Evolutionary conservation across 495 filamentous ascomycete genomes (phyloP).

Genomic region (Lepraria neglecta): DNA sequence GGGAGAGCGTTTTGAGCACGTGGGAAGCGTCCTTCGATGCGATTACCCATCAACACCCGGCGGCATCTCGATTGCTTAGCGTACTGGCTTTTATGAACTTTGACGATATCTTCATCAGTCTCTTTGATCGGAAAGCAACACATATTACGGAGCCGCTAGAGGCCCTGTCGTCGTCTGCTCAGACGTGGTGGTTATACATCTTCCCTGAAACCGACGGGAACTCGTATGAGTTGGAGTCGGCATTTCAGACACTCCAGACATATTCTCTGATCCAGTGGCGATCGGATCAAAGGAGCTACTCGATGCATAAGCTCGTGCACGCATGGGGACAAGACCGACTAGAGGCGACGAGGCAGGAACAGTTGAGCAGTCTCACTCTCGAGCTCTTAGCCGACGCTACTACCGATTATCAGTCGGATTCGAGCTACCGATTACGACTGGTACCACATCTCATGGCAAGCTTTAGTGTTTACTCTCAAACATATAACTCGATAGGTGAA

Average conservation of each 20-base stretch:
- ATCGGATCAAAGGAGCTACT: no score
- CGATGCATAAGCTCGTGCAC: no score
- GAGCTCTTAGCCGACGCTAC: neutral
- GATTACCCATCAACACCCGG: slow-evolving; percentile 1
- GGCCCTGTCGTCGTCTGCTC: neutral
- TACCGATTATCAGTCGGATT: neutral
- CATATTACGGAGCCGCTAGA: neutral
- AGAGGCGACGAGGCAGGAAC: no score
- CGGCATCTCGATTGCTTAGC: neutral
- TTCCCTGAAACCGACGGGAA: neutral
- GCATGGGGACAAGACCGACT: no score
- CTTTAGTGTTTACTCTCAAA: neutral
- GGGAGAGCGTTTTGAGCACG: no score
- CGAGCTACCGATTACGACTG: neutral
- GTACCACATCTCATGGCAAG: neutral
- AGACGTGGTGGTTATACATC: neutral
- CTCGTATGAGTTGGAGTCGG: slow-evolving; percentile 1
- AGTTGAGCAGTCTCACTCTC: neutral
- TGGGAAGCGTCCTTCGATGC: no score
- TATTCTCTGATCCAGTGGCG: slow-evolving; percentile 9
- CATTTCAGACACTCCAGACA: slow-evolving; percentile 9
- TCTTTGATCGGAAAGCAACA: neutral
- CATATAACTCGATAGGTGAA: no score
- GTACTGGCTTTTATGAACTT: neutral
- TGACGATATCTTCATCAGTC: neutral